Base-by-base conservation (phyloP, 2,329 filamentous ascomycete genomes). In the Bipolaris cookei region DNA sequence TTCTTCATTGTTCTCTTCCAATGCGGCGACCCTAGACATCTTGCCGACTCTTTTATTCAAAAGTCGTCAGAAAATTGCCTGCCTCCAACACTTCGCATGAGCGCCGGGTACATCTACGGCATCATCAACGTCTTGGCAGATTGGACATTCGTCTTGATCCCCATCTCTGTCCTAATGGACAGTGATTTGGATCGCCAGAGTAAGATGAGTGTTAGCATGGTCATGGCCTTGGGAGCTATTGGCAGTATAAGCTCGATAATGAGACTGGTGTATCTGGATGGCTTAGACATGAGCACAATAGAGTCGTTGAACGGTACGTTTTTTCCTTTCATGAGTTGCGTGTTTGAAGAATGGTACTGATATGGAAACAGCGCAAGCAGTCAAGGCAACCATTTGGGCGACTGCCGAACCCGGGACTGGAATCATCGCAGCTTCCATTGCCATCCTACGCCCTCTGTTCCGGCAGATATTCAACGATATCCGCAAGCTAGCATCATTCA, bases 381-480 rank as follows among this genome's bases (percentile, higher is more conserved):
- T 75, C 35, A 74, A 75, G 62, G 73, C 74, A 21, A 77, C 72
- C 13, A 75, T 79, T 39, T 82, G 80, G 79, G 80, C 80, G 3
- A 76, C 82, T 30, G 74, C 82, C 21, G 82, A 83, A 58, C 79
- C 80, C 32, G 82, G 79, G 8, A 80, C 79, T 16, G 82, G 81
- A 16, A 81, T 84, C 59, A 75, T 80, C 6, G 80, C 82, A 11
- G 81, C 80, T 2, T 82, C 79, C 6, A 70, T 80, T 35, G 79
- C 80, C 6, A 77, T 80, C 3, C 74, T 82, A 1, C 79, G 81
- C 0, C 80, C 80, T 1, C 66, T 83, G 6, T 73, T 82, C 42
- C 71, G 71, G 39, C 62, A 69, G 20, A 58, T 73, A 21, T 65
- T 57, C 7, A 53, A 56, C 4, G 63, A 65, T 8, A 62, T 71